These are phyloP conservation scores for Ciborinia camelliae DNA, from an alignment of 2,329 filamentous ascomycete genomes.

Conservation along the genomic window DNA sequence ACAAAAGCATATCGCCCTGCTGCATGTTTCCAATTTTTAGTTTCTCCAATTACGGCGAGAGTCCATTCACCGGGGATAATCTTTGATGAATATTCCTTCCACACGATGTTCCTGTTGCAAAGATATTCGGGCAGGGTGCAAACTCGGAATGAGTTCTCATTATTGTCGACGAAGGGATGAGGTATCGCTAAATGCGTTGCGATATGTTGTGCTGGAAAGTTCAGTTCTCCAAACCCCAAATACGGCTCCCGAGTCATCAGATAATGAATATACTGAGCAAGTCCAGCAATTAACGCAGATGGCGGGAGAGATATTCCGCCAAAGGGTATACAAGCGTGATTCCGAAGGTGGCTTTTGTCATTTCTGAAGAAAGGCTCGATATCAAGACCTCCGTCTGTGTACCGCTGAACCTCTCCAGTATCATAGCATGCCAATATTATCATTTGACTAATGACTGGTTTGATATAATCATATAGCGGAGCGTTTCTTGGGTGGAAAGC, in stretches of 20 bases:
- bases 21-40: background rate
- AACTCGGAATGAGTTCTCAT: background rate
- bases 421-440: background rate
- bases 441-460: conserved; percentile 1
- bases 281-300: conserved; percentile 1
- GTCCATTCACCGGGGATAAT: conserved; percentile 7
- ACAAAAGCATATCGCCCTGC: conserved; percentile 7
- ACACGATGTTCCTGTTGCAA: background rate
- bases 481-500: background rate
- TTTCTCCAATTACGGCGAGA: background rate
- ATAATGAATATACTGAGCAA: conserved; percentile 2
- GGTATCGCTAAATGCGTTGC: conserved; percentile 2
- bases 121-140: background rate
- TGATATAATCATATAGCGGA: background rate
- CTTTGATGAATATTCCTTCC: conserved; percentile 1
- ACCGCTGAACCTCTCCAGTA: background rate
- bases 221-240: background rate
- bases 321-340: background rate
- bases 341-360: background rate
- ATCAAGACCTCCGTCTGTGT: background rate
- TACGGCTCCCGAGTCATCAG: background rate
- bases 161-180: background rate
- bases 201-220: background rate
- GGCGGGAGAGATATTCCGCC: background rate
- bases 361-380: background rate